A percentile compares a stretch with the other conserved stretches of the same genome.
Conservation (phyloP, 108 stramenopile genomes). For the Nannochloropsis oceanica region DNA sequence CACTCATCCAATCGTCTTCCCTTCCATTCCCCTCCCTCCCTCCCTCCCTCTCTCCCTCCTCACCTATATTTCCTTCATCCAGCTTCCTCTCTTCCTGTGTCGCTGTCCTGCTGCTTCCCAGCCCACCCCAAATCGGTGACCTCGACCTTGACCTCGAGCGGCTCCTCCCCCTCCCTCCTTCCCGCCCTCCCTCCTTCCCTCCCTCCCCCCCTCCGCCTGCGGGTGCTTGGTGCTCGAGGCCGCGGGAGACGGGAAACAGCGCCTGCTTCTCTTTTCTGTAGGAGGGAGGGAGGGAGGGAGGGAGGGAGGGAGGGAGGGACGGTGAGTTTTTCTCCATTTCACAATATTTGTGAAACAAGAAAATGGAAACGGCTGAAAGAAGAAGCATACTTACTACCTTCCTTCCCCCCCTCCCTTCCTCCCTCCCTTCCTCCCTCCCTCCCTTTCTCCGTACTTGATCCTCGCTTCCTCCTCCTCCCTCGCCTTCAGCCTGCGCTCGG, state of each 20-base stretch:
- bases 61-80: not conserved
- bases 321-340: no score
- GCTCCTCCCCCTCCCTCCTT: not conserved
- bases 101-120: no score
- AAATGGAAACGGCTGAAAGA: no score
- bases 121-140: not conserved
- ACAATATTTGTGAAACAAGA: no score
- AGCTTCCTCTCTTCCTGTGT: no score
- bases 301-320: not conserved
- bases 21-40: not conserved
- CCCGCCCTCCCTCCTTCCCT: not conserved
- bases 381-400: no score
- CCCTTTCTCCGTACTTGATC: not conserved
- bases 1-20: no score
- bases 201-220: not conserved
- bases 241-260: not conserved
- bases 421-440: not conserved
- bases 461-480: not conserved
- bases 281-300: not conserved
- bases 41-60: not conserved
- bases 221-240: not conserved
- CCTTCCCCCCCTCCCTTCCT: no score
- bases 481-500: not conserved
- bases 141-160: not conserved
- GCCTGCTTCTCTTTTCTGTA: not conserved